Evolutionary conservation across 2,329 filamentous ascomycete species (phyloP), one percentile per base, ranked within the genome.

Genomic region (Calonectria montana): DNA sequence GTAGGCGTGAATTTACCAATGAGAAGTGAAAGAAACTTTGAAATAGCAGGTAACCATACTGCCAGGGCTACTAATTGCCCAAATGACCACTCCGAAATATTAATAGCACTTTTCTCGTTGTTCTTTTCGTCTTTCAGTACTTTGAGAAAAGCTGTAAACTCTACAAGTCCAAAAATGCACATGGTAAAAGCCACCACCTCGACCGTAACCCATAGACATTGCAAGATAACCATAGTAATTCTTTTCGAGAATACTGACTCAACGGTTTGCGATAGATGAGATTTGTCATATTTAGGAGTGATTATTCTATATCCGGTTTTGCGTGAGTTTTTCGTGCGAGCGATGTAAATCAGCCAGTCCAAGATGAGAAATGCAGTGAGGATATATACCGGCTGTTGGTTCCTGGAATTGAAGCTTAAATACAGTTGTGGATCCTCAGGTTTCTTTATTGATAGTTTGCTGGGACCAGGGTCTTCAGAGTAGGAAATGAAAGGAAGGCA

Each of bases 11-110:
- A 16, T 31, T 4, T 39, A 57, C 53, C 53, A 13, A 57, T 25
- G 10, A 57, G 29, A 31, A 57, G 53, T 12, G 53, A 57, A 39
- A 57, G 10, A 13, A 57, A 57, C n/a, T 57, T 57, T 57, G 53
- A 57, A 37, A 25, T 3, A 7, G 18, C 31, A 25, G 53, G 53
- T 1, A 57, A 13, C 53, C 53, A 57, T 6, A 37, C n/a, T 12
- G 53, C 53, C 23, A 57, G 10, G 13, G 53, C 53, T 1, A 57
- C 13, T 4, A 57, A 39, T 39, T 57, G 53, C n/a, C 53, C 53
- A 37, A 57, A 57, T 25, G 53, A 31, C 53, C 53, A 57, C n/a
- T 57, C 53, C 4, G 53, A 35, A 6, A 57, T 37, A 21, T 25
- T 57, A 4, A 57, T 23, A 9, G n/a, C 53, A 25, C 31, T 37